These are phyloP conservation scores for Spiromastix sp. DNA, from an alignment of 2,329 filamentous ascomycete genomes.

Conservation along the genomic window DNA sequence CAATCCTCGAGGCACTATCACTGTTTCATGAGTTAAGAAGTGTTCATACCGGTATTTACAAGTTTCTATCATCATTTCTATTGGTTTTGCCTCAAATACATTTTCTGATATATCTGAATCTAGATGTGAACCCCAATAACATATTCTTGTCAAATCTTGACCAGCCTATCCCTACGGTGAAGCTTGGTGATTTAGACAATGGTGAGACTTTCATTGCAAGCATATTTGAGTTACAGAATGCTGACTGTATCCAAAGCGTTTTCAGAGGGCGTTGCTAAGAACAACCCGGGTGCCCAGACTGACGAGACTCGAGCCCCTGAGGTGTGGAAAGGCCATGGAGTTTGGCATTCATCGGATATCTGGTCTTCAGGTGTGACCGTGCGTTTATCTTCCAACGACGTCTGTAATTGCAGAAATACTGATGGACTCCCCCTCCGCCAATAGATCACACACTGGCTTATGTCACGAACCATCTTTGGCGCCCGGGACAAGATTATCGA, in stretches of 20 bases:
- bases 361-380: conserved; percentile 9
- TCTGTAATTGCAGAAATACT: too few species aligned
- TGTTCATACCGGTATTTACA: conserved; percentile 8
- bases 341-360: conserved; percentile 10
- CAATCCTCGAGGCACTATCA: conserved; percentile 7
- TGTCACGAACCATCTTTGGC: conserved; percentile 5
- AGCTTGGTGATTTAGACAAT: conserved; percentile 9
- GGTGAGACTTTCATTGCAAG: conserved; percentile 1
- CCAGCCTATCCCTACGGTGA: conserved; percentile 4
- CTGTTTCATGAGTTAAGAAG: conserved; percentile 6
- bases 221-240: not conserved
- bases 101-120: not conserved
- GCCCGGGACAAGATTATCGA: conserved; percentile 4
- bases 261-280: conserved; percentile 5
- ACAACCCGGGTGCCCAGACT: conserved; percentile 5
- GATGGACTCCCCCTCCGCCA: too few species aligned
- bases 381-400: too few species aligned
- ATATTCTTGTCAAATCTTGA: conserved; percentile 8
- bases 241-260: not conserved
- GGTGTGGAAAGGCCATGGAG: conserved; percentile 8
- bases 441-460: conserved; percentile 7
- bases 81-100: not conserved
- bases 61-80: not conserved
- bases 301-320: conserved; percentile 9
- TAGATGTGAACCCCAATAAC: conserved; percentile 10